A percentile compares a stretch with the other conserved stretches of the same genome.
These are phyloP conservation scores for Narthecium ossifragum DNA, from an alignment of 106 monocot genomes.

Conservation along the genomic window DNA sequence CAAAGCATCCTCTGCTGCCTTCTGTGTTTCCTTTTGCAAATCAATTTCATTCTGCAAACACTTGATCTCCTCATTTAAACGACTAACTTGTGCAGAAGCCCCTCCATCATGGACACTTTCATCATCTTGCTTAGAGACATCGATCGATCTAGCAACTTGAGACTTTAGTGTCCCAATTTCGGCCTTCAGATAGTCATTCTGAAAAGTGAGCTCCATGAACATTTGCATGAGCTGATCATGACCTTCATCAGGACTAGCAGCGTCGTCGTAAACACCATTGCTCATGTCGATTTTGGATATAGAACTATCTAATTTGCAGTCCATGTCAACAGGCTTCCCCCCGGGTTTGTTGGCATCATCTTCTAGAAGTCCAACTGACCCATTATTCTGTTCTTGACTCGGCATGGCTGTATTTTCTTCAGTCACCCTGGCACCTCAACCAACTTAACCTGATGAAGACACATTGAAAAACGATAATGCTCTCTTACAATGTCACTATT, in stretches of 20 bases:
- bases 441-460: no score
- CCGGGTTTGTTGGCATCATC: no score
- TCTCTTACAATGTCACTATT: no score
- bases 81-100: conserved; percentile 26
- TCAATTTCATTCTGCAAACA: conserved; percentile 48
- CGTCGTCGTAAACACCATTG: conserved; percentile 15
- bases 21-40: conserved; percentile 75
- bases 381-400: no score
- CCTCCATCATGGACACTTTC: conserved; percentile 2
- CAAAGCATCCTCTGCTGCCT: conserved; percentile 80
- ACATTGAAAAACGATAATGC: no score
- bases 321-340: no score
- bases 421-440: no score
- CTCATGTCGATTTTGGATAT: no score
- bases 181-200: conserved; percentile 64
- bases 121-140: conserved; percentile 11
- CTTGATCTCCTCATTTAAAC: conserved; percentile 48
- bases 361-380: no score
- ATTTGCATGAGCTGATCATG: conserved; percentile 28
- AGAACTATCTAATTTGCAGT: no score
- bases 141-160: conserved; percentile 9
- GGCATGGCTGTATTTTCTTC: no score
- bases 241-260: conserved; percentile 5
- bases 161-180: conserved; percentile 28
- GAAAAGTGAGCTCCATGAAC: conserved; percentile 47